Evolutionary conservation across 2,329 filamentous ascomycete genomes (phyloP).

Genomic region (Bipolaris cookei): DNA sequence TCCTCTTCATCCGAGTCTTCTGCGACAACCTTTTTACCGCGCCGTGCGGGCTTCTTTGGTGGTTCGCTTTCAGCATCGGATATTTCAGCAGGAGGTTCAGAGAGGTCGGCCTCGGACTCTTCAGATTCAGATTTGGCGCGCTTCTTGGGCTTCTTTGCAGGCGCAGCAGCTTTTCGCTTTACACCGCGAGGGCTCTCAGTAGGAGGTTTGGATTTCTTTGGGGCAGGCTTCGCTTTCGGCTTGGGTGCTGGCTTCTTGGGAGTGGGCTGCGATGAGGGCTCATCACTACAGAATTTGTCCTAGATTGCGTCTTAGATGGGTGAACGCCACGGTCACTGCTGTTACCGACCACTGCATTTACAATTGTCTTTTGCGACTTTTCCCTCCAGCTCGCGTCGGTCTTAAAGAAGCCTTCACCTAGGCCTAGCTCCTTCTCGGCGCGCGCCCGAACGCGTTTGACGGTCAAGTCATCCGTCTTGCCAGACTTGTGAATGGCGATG

Average conservation of each 20-base stretch:
- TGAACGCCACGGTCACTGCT: neutral
- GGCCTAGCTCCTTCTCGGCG: conserved; percentile 59
- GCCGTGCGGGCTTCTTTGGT: conserved; percentile 31
- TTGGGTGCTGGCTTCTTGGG: conserved; percentile 30
- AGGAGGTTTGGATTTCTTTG: conserved; percentile 31
- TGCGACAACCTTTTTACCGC: conserved; percentile 34
- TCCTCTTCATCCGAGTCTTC: conserved; percentile 41
- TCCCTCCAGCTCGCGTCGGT: conserved; percentile 60
- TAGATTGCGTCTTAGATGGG: conserved; percentile 12
- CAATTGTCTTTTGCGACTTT: conserved; percentile 53
- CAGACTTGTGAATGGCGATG: conserved; percentile 47
- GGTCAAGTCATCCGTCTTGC: conserved; percentile 60
- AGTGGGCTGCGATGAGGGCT: conserved; percentile 27
- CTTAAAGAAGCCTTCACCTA: conserved; percentile 64
- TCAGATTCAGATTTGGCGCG: conserved; percentile 26
- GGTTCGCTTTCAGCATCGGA: conserved; percentile 39
- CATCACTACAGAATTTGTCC: conserved; percentile 39
- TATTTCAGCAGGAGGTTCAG: conserved; percentile 22
- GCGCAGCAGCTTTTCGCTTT: conserved; percentile 41
- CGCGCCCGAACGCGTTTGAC: conserved; percentile 62
- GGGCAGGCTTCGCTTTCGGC: conserved; percentile 28
- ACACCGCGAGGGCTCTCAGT: conserved; percentile 26
- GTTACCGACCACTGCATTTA: conserved; percentile 38
- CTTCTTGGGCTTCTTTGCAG: conserved; percentile 37
- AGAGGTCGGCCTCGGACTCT: conserved; percentile 35